Evolutionary conservation across 305 asterid species (phyloP).

Genomic region (Fraxinus floribunda): DNA sequence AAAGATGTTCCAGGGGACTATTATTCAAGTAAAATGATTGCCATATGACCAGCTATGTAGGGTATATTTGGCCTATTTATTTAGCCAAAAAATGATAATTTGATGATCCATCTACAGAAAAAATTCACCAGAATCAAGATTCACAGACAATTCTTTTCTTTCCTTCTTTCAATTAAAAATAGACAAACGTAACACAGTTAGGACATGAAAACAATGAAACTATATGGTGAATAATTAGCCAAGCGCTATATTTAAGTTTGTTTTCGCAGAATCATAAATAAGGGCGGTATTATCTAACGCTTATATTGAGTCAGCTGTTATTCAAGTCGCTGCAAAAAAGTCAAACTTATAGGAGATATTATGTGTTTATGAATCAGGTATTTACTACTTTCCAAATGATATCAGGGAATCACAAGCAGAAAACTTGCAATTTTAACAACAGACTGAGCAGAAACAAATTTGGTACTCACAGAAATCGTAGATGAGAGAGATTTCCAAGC

Average conservation of each 20-base stretch:
- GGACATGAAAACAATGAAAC: background rate
- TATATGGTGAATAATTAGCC: background rate
- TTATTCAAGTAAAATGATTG: background rate
- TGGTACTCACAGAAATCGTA: conserved; percentile 69
- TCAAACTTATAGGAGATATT: background rate
- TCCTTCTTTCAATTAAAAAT: background rate
- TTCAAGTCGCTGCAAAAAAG: background rate
- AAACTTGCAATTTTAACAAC: background rate
- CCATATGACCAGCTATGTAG: background rate
- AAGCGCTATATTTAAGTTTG: background rate
- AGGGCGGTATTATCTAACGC: background rate
- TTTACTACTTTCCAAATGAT: background rate
- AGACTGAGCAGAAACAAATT: background rate
- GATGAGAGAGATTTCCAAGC: conserved; percentile 67
- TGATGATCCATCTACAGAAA: background rate
- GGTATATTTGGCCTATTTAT: background rate
- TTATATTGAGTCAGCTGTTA: background rate
- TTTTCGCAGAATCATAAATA: background rate
- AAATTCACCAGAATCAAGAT: background rate
- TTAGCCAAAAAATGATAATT: background rate
- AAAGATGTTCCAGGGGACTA: background rate
- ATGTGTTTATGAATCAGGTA: background rate
- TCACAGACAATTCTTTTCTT: background rate
- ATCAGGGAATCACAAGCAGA: background rate
- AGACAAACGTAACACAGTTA: background rate